Evolutionary conservation across 176 grass and related monocot genomes (phyloP), one percentile per base, ranked within the genome.

Genomic region (Puccinellia tenuiflora): DNA sequence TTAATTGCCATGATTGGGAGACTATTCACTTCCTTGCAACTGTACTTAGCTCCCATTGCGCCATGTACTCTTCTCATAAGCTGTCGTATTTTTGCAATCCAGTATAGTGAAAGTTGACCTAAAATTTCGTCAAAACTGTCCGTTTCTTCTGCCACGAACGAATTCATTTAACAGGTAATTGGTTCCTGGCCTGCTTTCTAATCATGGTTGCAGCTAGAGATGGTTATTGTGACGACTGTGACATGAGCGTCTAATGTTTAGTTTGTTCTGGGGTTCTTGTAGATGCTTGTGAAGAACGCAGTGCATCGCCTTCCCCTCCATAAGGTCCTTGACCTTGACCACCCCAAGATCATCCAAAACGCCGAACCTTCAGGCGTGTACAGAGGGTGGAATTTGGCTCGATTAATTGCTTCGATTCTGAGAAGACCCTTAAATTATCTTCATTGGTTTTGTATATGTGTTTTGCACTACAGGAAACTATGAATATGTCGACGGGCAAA

Each of bases 101-200:
- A 97, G 95, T 88, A 94, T 97, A 71, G 47, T 94, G 26, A 97
- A 94, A 79, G 95, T 94, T 13, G 95, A 97, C 59, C 82, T 97
- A 1, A 94, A 89, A 48, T 97, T 97, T 22, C 95, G 1, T 5
- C 69, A 4, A 97, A 97, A 78, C 90, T 90, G 22, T 83, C 82
- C 25, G 90, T 97, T 88, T 97, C 95, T 61, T 56, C 90, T 8
- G 42, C 84, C 15, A 90, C 86, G 0, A 97, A 97, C 81, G 95
- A 97, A 56, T 82, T 97, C 7, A 97, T 97, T 40, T 89, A 81
- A 59, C 92, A 94, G 82, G 92, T 91, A 87, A 73, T 45, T 70
- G 5, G 2, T 21, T 43, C 76, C 17, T 48, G 7, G 42, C 25
- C 46, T 2, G 4, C 37, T 60, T 50, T 6, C 38, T 30, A 20